Base-by-base conservation (phyloP, 768 basidiomycete genomes). In the Crucibulum laeve region DNA sequence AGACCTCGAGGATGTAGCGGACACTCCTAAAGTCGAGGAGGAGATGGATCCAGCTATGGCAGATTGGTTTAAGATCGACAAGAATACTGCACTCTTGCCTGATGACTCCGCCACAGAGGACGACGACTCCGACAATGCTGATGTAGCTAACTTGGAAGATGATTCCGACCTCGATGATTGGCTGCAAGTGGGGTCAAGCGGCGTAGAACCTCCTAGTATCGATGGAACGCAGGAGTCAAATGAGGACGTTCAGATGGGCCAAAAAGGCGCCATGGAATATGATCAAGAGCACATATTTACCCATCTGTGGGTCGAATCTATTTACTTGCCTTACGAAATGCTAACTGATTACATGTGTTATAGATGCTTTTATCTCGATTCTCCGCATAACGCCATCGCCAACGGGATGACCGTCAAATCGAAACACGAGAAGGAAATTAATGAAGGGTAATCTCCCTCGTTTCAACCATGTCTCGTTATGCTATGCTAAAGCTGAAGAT, bases 321-420 rank as follows among this genome's bases (percentile, higher is more conserved):
- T 41, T 6, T 30, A 6, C 22, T 17, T 21, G 17, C 17, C n/a
- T 30, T 14, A 18, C 42, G 13, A n/a, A n/a, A n/a, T n/a, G n/a
- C n/a, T n/a, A n/a, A n/a, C n/a, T 46, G 30, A 42, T 46, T 26
- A 26, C 30, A 40, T 42, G 39, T 32, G 17, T 19, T n/a, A 14
- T 42, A 93, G 91, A 49, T 82, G 80, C 52, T 94, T 95, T 62
- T 97, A 96, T 63, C 70, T 98, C 26, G 94, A 98, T 60, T 79
- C 87, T 2, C 76, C 83, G 0, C 71, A 71, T 17, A 91, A 91
- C 53, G 91, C 93, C 0, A 62, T 58, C 5, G 65, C 70, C 57
- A 74, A 90, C 49, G 78, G 73, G 7, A 79, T 95, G 72, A 36
- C 48, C 2, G 69, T 84, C 25, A 77, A 76, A 40, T 58, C 75